Evolutionary conservation across 2,329 filamentous ascomycete genomes (phyloP), one percentile per base, ranked within the genome.

Genomic region (Nigrospora osmanthi): DNA sequence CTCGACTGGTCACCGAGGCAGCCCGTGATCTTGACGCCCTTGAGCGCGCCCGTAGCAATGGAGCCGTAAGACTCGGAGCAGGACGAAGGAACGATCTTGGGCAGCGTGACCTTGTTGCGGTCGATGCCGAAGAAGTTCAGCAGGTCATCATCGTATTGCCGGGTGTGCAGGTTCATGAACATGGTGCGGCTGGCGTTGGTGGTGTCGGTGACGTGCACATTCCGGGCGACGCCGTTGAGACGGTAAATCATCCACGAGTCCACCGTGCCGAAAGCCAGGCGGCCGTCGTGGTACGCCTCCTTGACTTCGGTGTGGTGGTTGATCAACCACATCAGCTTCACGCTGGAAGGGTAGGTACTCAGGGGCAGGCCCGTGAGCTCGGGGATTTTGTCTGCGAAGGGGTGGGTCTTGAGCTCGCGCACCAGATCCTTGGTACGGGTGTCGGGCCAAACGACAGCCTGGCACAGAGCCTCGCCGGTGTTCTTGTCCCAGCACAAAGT

Each of bases 121-220:
- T 80, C 75, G 49, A 95, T 76, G 38, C 78, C 79, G 65, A 95
- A 95, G 69, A 94, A 95, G 19, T 80, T 68, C 23, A 95, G 70
- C 23, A 95, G 75, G 35, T 74, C 73, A 46, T 89, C 80, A 60
- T 91, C 87, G 65, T 95, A 95, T 56, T 89, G 65, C 47, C 89
- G 73, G 11, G 83, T 90, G 55, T 81, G 76, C 44, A 95, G 73
- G 66, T 95, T 89, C 84, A 95, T 90, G 65, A 95, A 93, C 89
- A 95, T 94, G 49, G 89, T 95, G 58, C 89, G 75, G 43, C 86
- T 91, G 16, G 89, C 89, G 62, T 95, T 95, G 49, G 87, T 89
- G 40, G 84, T 81, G 63, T 95, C 89, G 0, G 89, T 93, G 47
- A 95, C 87, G 59, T 87, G 83, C 37, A 89, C 66, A 40, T 70